These are phyloP conservation scores for Parsonsia alboflavescens DNA, from an alignment of 257 asterid species.

Conservation along the genomic window DNA sequence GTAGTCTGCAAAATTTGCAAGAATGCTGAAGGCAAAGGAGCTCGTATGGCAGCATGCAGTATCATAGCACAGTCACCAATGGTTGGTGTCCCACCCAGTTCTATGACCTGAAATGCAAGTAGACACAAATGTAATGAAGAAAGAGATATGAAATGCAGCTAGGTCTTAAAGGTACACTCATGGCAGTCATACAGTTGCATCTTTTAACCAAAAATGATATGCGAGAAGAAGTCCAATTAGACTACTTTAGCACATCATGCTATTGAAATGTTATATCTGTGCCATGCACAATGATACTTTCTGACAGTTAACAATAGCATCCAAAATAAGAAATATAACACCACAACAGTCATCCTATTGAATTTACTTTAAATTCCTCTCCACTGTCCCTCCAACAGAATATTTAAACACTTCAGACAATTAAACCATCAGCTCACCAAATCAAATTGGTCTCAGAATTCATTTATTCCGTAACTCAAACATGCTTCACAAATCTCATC, in stretches of 20 bases:
- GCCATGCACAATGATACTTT: neutral
- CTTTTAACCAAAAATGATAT: neutral
- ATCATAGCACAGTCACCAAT: constrained; percentile 93
- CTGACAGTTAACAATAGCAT: neutral
- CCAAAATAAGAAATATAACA: neutral
- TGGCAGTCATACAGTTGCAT: neutral
- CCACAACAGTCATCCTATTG: neutral
- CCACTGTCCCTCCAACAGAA: neutral
- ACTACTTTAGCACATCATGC: neutral
- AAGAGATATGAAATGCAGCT: neutral
- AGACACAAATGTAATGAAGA: constrained; percentile 10
- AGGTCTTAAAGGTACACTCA: neutral
- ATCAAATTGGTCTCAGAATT: neutral
- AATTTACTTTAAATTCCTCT: neutral
- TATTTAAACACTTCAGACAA: neutral
- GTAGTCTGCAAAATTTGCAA: constrained; percentile 87
- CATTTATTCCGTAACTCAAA: neutral
- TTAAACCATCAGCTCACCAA: neutral
- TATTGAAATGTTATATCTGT: neutral
- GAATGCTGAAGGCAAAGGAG: constrained; percentile 92
- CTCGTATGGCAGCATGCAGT: constrained; percentile 93
- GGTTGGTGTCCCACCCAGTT: constrained; percentile 91
- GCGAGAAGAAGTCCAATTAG: neutral
- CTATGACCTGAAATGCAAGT: constrained; percentile 63
- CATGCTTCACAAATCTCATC: neutral